These are phyloP conservation scores for Teratosphaeria pseudoeucalypti DNA, from an alignment of 2,329 filamentous ascomycete species.

Conservation along the genomic window DNA sequence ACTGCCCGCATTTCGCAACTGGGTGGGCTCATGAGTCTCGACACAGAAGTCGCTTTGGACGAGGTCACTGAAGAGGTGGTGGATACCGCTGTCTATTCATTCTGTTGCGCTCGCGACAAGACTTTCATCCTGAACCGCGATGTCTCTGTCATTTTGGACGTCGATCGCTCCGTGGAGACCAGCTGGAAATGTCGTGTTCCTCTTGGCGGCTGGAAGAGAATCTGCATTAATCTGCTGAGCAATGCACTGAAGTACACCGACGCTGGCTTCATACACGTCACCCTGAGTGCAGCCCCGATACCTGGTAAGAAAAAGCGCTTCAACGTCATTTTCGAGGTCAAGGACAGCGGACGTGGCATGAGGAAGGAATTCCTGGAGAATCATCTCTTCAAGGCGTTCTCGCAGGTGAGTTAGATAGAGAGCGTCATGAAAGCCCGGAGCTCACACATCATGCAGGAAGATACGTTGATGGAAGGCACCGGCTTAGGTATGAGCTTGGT, in stretches of 20 bases:
- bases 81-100: constrained; percentile 39
- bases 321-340: constrained; percentile 30
- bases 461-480: constrained; percentile 49
- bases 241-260: constrained; percentile 41
- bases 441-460: constrained; percentile 41
- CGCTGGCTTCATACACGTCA: constrained; percentile 31
- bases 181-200: constrained; percentile 36
- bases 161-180: constrained; percentile 23
- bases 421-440: neutral
- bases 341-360: constrained; percentile 58
- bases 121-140: constrained; percentile 16
- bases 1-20: constrained; percentile 1
- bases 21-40: constrained; percentile 14
- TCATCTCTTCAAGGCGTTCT: constrained; percentile 53
- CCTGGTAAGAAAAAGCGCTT: constrained; percentile 12
- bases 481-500: constrained; percentile 59
- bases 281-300: constrained; percentile 11
- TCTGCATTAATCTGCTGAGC: constrained; percentile 36
- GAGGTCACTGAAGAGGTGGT: constrained; percentile 44
- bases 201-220: constrained; percentile 36
- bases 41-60: constrained; percentile 31
- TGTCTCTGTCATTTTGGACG: constrained; percentile 39
- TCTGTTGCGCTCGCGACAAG: constrained; percentile 16
- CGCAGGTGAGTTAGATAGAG: constrained; percentile 22
- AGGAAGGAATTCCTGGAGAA: constrained; percentile 51